Evolutionary conservation across 495 filamentous ascomycete genomes (phyloP).

Genomic region (Tuber calosporum): DNA sequence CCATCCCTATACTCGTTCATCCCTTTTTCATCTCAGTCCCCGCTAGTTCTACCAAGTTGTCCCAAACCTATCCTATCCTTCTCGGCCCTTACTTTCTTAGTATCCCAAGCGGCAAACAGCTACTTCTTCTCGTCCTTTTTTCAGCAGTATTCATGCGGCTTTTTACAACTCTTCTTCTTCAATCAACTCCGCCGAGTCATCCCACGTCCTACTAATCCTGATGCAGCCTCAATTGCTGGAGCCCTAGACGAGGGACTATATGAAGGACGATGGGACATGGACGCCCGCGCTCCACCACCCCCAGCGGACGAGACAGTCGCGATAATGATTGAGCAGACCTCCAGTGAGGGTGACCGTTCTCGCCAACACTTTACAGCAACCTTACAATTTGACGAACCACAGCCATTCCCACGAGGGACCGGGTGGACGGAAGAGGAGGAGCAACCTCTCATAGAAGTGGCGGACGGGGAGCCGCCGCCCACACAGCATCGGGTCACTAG

Average conservation of each 20-base stretch:
- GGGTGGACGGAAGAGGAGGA: conserved; percentile 14
- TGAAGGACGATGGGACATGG: conserved; percentile 10
- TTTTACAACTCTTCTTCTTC: conserved; percentile 31
- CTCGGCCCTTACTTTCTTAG: conserved; percentile 17
- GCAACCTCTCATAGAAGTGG: conserved; percentile 6
- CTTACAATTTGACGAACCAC: conserved; percentile 22
- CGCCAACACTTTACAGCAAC: conserved; percentile 32
- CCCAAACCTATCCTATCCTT: conserved; percentile 25
- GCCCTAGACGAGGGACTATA: conserved; percentile 29
- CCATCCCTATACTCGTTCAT: conserved; percentile 33
- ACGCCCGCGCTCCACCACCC: conserved; percentile 6
- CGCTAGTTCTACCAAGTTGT: conserved; percentile 20
- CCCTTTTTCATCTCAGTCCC: conserved; percentile 34
- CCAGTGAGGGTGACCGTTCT: conserved; percentile 8
- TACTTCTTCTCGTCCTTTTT: conserved; percentile 37
- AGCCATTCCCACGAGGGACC: conserved; percentile 10
- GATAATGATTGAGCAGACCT: conserved; percentile 37
- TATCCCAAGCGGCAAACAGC: conserved; percentile 24
- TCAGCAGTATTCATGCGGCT: conserved; percentile 22
- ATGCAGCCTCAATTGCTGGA: conserved; percentile 25
- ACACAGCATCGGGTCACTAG: conserved; percentile 34
- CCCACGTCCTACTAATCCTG: conserved; percentile 35
- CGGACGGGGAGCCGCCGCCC: conserved; percentile 17
- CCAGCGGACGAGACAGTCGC: conserved; percentile 23
- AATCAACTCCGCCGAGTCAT: conserved; percentile 26